A percentile compares a stretch with the other conserved stretches of the same genome.
These are phyloP conservation scores for Marasmius oreades DNA, from an alignment of 1,284 basidiomycete species.

Conservation along the genomic window DNA sequence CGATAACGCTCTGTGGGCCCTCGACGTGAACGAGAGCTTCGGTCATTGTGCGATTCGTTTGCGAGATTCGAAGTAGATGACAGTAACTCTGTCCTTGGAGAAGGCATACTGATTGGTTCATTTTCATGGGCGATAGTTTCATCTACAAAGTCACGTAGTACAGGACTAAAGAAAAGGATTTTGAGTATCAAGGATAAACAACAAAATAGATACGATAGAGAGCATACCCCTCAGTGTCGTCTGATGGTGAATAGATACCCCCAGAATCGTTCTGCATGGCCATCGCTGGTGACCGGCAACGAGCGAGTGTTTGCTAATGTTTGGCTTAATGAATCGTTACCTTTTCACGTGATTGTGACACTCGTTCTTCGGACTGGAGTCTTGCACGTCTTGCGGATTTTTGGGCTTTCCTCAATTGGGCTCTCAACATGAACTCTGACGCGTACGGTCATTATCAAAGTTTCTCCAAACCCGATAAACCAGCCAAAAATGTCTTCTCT, in stretches of 20 bases:
- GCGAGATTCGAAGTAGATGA: conserved; percentile 3
- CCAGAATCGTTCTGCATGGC: not conserved
- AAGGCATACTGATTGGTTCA: not conserved
- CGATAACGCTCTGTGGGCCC: conserved; percentile 28
- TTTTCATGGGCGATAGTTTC: conserved; percentile 11
- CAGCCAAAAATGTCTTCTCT: conserved; percentile 2
- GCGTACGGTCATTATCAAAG: not conserved
- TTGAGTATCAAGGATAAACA: not conserved
- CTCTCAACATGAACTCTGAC: not conserved
- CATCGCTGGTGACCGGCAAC: no score
- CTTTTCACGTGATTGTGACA: not conserved
- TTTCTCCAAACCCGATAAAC: not conserved
- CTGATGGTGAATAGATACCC: conserved; percentile 10
- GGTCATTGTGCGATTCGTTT: not conserved
- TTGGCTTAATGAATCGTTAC: not conserved
- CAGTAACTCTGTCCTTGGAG: conserved; percentile 10
- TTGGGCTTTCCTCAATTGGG: no score
- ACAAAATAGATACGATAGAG: not conserved
- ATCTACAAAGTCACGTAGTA: conserved; percentile 13
- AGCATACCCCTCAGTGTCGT: conserved; percentile 11
- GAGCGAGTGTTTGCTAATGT: not conserved
- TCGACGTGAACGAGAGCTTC: conserved; percentile 10
- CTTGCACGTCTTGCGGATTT: no score
- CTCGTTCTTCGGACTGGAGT: not conserved
- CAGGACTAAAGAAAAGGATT: conserved; percentile 1